A percentile compares a stretch with the other conserved stretches of the same genome.
phyloP scores from a whole-genome alignment of 192 early-diverging fungal genomes.

The Coemansia sp. region DNA sequence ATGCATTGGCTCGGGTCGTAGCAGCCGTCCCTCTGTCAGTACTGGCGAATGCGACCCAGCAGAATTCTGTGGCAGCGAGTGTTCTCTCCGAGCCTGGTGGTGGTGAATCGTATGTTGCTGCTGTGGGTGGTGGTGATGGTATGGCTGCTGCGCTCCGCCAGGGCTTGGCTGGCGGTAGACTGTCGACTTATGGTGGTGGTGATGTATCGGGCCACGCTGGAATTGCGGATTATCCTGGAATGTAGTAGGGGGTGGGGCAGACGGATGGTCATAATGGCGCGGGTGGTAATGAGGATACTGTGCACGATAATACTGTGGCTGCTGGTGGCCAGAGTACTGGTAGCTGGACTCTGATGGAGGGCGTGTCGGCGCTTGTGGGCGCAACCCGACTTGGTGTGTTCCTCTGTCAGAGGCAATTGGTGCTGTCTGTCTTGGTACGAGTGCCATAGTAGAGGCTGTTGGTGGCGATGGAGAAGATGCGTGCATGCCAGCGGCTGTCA shows the following conservation, averaged over 20 bases:
- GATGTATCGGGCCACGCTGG: background rate
- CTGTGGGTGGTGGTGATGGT: slow-evolving; percentile 8
- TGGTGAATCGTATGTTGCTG: slow-evolving; percentile 1
- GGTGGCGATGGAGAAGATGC: slow-evolving; percentile 24
- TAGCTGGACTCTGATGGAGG: slow-evolving; percentile 3
- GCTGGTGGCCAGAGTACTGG: slow-evolving; percentile 7
- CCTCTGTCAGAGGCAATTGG: background rate
- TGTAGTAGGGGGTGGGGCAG: background rate
- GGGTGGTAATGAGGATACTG: slow-evolving; percentile 1
- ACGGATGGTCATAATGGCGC: background rate
- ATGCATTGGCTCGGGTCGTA: background rate
- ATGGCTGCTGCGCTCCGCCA: background rate
- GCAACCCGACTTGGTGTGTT: slow-evolving; percentile 5
- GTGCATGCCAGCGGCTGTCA: slow-evolving; percentile 25
- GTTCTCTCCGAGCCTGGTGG: slow-evolving; percentile 20
- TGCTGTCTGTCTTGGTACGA: slow-evolving; percentile 16
- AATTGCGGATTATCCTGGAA: slow-evolving; percentile 4
- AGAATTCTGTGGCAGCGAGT: slow-evolving; percentile 15
- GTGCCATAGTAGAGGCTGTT: slow-evolving; percentile 8
- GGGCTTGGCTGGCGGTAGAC: background rate
- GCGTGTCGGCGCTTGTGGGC: slow-evolving; percentile 1
- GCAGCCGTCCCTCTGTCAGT: background rate
- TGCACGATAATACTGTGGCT: background rate
- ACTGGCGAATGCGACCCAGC: slow-evolving; percentile 9
- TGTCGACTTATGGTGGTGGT: background rate